phyloP scores from a whole-genome alignment of 306 rosid species.

The Potentilla sterilis region DNA sequence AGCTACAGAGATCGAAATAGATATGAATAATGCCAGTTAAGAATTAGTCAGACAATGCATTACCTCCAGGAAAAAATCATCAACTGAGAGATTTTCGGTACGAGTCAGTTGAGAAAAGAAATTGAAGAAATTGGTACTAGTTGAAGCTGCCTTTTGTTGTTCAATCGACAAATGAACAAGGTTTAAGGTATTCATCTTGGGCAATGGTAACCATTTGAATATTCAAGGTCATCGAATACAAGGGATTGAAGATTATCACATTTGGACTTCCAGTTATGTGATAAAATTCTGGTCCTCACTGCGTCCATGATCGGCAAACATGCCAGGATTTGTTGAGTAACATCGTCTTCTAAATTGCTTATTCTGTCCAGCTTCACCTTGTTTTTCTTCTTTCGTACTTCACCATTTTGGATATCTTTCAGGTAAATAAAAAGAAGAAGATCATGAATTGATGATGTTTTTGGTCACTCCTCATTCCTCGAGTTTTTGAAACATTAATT shows the following conservation, averaged over 20 bases:
- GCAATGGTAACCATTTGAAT: slow-evolving; percentile 21
- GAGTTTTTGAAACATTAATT: too few species aligned
- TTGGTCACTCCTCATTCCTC: too few species aligned
- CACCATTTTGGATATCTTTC: too few species aligned
- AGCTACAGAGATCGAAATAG: neutral
- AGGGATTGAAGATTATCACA: slow-evolving; percentile 48
- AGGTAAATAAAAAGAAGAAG: too few species aligned
- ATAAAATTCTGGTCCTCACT: slow-evolving; percentile 50
- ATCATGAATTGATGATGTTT: too few species aligned
- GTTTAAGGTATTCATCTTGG: slow-evolving; percentile 30
- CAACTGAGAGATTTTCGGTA: slow-evolving; percentile 42
- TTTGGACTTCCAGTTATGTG: slow-evolving; percentile 51
- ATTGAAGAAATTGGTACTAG: slow-evolving; percentile 37
- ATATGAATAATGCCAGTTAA: neutral
- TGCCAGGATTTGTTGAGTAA: slow-evolving; percentile 46
- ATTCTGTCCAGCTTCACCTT: slow-evolving; percentile 41
- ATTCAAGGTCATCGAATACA: slow-evolving; percentile 57
- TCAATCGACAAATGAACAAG: slow-evolving; percentile 34
- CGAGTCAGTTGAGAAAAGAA: slow-evolving; percentile 44
- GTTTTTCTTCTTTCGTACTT: too few species aligned
- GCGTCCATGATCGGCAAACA: slow-evolving; percentile 52
- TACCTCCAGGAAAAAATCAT: slow-evolving; percentile 52
- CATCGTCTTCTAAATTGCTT: slow-evolving; percentile 42
- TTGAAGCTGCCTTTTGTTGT: slow-evolving; percentile 24
- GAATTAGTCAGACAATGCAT: neutral